phyloP scores from a whole-genome alignment of 108 stramenopile species.

The Craspedostauros australis region DNA sequence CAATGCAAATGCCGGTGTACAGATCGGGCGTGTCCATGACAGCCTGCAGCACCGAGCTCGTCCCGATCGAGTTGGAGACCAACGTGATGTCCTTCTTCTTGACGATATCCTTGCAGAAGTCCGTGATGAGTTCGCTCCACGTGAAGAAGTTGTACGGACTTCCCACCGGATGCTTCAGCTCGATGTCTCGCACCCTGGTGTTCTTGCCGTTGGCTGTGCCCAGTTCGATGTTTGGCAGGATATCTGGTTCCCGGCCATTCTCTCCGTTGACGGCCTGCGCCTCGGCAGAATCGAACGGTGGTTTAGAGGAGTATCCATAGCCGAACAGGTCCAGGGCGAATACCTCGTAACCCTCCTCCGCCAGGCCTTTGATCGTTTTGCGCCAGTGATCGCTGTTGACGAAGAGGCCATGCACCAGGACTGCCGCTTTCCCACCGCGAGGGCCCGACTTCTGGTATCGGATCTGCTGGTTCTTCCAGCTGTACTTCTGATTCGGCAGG shows the following conservation, averaged over 20 bases:
- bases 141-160: slow-evolving; percentile 90
- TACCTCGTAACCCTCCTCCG: slow-evolving; percentile 45
- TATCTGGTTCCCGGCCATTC: slow-evolving; percentile 30
- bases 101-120: slow-evolving; percentile 67
- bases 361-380: slow-evolving; percentile 52
- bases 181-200: slow-evolving; percentile 38
- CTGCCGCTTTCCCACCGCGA: slow-evolving; percentile 26
- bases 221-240: slow-evolving; percentile 37
- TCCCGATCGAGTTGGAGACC: slow-evolving; percentile 91
- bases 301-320: slow-evolving; percentile 85
- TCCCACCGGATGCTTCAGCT: slow-evolving; percentile 55
- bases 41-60: slow-evolving; percentile 79
- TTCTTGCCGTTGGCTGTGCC: slow-evolving; percentile 50
- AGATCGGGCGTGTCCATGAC: slow-evolving; percentile 73
- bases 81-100: slow-evolving; percentile 49
- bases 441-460: slow-evolving; percentile 79
- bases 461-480: slow-evolving; percentile 59
- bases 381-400: slow-evolving; percentile 86
- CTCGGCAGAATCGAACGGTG: slow-evolving; percentile 41
- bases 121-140: slow-evolving; percentile 76
- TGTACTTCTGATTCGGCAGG: slow-evolving; percentile 60
- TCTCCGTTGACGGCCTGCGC: slow-evolving; percentile 57
- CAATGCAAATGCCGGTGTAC: slow-evolving; percentile 58
- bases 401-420: slow-evolving; percentile 80
- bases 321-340: slow-evolving; percentile 89